Conservation (phyloP, 2,329 filamentous ascomycete species). For the Biscogniauxia mediterranea region DNA sequence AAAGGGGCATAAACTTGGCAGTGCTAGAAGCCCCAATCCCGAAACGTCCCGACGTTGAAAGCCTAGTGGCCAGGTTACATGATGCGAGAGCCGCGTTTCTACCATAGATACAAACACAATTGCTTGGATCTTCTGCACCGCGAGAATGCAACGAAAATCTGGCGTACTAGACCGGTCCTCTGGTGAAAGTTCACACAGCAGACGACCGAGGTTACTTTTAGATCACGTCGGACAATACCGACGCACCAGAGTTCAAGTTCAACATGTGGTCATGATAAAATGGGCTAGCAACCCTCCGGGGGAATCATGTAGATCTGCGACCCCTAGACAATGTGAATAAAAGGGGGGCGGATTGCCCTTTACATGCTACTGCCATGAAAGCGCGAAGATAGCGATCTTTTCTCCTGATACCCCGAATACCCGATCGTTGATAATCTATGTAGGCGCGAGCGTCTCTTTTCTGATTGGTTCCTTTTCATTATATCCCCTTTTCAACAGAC, state of each 20-base stretch:
- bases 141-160: not conserved
- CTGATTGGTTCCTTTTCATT: too few relatives aligned
- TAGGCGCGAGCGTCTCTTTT: not conserved
- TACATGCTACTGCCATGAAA: not conserved
- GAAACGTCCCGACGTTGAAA: not conserved
- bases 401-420: not conserved
- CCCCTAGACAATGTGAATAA: not conserved
- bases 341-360: not conserved
- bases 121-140: not conserved
- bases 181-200: not conserved
- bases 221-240: not conserved
- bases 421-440: not conserved
- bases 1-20: not conserved
- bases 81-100: not conserved
- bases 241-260: not conserved
- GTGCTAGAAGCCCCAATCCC: not conserved
- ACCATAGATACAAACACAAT: not conserved
- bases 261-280: not conserved
- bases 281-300: not conserved
- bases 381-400: not conserved
- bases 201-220: not conserved
- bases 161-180: not conserved
- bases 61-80: not conserved
- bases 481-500: not conserved
- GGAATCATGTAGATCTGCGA: not conserved